Percentiles rank a stretch among this genome's conserved stretches.
phyloP scores from a whole-genome alignment of 257 asterid genomes.

The Plantago elongata region DNA sequence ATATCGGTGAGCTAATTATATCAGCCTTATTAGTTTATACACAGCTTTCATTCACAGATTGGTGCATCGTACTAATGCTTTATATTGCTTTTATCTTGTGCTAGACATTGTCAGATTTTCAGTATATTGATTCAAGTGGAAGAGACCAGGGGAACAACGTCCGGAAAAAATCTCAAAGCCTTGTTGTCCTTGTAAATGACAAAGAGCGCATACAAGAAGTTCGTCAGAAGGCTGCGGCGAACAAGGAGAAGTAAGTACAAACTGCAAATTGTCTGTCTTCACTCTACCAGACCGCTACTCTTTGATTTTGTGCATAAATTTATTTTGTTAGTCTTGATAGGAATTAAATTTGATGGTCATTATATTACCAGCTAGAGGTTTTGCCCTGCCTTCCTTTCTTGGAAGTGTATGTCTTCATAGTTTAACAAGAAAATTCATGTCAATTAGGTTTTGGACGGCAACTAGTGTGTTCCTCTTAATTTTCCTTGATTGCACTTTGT shows the following conservation, averaged over 20 bases:
- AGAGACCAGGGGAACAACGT: constrained; percentile 95
- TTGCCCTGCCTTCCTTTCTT: constrained; percentile 8
- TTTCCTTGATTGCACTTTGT: background rate
- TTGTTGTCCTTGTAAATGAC: constrained; percentile 87
- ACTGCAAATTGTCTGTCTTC: constrained; percentile 14
- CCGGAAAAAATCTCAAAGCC: constrained; percentile 88
- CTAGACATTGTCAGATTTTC: constrained; percentile 90
- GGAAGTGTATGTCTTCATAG: constrained; percentile 10
- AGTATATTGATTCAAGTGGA: constrained; percentile 89
- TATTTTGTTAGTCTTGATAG: constrained; percentile 3
- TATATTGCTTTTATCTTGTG: constrained; percentile 25
- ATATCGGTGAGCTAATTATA: constrained; percentile 63
- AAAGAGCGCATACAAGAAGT: constrained; percentile 93
- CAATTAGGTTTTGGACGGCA: constrained; percentile 1
- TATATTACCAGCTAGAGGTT: constrained; percentile 7
- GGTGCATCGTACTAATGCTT: constrained; percentile 5
- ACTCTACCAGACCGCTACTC: background rate
- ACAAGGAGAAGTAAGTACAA: constrained; percentile 75
- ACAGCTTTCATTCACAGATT: constrained; percentile 14
- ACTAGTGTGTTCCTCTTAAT: background rate
- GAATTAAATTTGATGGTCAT: background rate
- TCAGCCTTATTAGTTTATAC: constrained; percentile 14
- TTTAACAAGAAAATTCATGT: background rate
- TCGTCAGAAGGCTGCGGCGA: constrained; percentile 90
- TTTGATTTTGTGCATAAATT: constrained; percentile 2